Conservation (phyloP, 352 stramenopile genomes). For the Phytophthora fragariae region DNA sequence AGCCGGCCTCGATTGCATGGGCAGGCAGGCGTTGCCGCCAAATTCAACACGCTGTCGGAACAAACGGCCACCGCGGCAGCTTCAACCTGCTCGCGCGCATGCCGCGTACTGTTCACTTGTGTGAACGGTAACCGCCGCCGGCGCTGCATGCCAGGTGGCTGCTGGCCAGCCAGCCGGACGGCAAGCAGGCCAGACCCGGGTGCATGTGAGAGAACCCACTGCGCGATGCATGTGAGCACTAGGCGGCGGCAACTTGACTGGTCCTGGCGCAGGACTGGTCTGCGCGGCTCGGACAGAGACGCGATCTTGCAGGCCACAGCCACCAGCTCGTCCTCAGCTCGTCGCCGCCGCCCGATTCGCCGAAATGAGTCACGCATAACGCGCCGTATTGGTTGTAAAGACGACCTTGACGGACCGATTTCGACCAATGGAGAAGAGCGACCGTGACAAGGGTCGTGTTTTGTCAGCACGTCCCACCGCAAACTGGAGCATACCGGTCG, state of each 20-base stretch:
- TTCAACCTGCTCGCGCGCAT: constrained; percentile 22
- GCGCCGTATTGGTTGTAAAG: constrained; percentile 22
- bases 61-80: constrained; percentile 25
- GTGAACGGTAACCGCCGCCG: constrained; percentile 12
- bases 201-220: background rate
- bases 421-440: constrained; percentile 19
- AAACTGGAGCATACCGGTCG: constrained; percentile 1
- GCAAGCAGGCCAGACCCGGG: background rate
- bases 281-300: constrained; percentile 17
- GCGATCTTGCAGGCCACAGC: constrained; percentile 22
- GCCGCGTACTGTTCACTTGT: constrained; percentile 16
- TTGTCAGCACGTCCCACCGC: background rate
- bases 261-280: constrained; percentile 20
- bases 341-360: constrained; percentile 18
- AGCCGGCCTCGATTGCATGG: background rate
- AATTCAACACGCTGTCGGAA: constrained; percentile 16
- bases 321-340: constrained; percentile 34
- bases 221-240: background rate
- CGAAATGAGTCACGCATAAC: constrained; percentile 4
- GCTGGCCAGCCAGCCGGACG: constrained; percentile 24
- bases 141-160: constrained; percentile 22
- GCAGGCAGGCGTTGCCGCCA: background rate
- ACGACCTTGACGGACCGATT: constrained; percentile 7
- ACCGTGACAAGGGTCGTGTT: background rate
- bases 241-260: constrained; percentile 21